Percentiles rank a stretch among this genome's conserved stretches.
phyloP scores from a whole-genome alignment of 2,329 filamentous ascomycete genomes.

The Colletotrichum sp. region DNA sequence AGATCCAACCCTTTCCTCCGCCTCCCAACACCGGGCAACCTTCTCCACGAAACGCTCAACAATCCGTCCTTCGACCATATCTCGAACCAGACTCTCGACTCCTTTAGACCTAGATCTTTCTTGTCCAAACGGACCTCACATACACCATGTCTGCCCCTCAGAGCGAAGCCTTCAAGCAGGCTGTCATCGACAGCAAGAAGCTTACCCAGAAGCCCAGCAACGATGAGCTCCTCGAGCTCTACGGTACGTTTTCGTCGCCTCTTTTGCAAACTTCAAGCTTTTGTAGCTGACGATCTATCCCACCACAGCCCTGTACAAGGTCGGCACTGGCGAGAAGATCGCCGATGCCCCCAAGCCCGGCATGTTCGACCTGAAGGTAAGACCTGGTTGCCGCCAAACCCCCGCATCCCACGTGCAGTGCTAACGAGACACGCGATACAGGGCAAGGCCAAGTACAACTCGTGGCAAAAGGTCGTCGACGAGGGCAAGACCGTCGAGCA shows the following conservation, averaged over 20 bases:
- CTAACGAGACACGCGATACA: slow-evolving; percentile 35
- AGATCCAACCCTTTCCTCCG: slow-evolving; percentile 12
- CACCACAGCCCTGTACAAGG: slow-evolving; percentile 61
- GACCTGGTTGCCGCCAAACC: slow-evolving; percentile 22
- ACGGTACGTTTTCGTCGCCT: slow-evolving; percentile 46
- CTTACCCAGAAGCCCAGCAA: slow-evolving; percentile 67
- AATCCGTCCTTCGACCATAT: background rate
- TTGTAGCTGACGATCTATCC: slow-evolving; percentile 3
- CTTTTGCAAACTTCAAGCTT: background rate
- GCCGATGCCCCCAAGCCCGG: slow-evolving; percentile 62
- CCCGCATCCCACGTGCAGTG: background rate
- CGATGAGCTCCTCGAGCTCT: slow-evolving; percentile 69
- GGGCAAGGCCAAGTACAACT: slow-evolving; percentile 81
- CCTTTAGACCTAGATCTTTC: background rate
- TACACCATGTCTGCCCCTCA: slow-evolving; percentile 45
- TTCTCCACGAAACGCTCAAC: slow-evolving; percentile 15
- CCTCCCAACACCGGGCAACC: slow-evolving; percentile 11
- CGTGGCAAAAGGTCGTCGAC: slow-evolving; percentile 76
- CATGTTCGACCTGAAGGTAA: slow-evolving; percentile 74
- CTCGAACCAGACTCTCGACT: background rate
- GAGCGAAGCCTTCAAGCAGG: slow-evolving; percentile 57
- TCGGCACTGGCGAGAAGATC: slow-evolving; percentile 62
- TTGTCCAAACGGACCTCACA: background rate
- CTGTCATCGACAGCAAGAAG: slow-evolving; percentile 69
- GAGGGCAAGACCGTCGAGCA: slow-evolving; percentile 64